Base-by-base conservation (phyloP, 441 rosid genomes). In the Euphorbia schlechtendalii region DNA sequence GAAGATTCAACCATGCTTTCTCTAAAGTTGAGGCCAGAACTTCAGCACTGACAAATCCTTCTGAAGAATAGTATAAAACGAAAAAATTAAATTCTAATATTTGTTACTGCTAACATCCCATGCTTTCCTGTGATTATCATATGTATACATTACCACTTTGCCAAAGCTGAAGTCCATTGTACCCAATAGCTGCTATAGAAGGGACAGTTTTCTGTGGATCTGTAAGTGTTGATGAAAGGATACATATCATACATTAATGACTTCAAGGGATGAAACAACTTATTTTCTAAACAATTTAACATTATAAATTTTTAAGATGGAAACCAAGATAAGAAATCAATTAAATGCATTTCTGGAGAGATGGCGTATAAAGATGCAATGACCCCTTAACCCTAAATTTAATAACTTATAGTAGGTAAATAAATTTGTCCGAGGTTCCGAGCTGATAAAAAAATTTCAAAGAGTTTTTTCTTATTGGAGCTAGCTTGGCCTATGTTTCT, bases 161-260 rank as follows among this genome's bases (percentile, higher is more conserved):
- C 98, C 96, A 92, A 65, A 86, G 85, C 68, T 85, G 89, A 64
- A 82, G 71, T 10, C 96, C 98, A 74, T 86, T 92, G 81, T 77
- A 81, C 46, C 96, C 96, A 65, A 92, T 77, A 67, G 93, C 93
- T 61, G 89, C 74, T 71, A 89, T 74, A 73, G 84, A 83, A 60
- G 98, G 98, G 64, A 84, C 72, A 69, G 80, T 78, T 11, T 83
- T 83, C 76, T 78, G 86, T 43, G 92, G 88, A 66, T 89, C 98
- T 92, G 74, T 54, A 72, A 49, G 69, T 69, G 32, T 63, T 63
- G 75, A 85, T 86, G 92, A 66, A 89, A 89, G 91, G 88, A 79
- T 68, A 57, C 65, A 52, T 61, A 57, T 18, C n/a, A n/a, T n/a
- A n/a, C n/a, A n/a, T n/a, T n/a, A n/a, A 61, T 54, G 40, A 59